Conservation (phyloP, 495 filamentous ascomycete genomes). For the Tuber brumale region DNA sequence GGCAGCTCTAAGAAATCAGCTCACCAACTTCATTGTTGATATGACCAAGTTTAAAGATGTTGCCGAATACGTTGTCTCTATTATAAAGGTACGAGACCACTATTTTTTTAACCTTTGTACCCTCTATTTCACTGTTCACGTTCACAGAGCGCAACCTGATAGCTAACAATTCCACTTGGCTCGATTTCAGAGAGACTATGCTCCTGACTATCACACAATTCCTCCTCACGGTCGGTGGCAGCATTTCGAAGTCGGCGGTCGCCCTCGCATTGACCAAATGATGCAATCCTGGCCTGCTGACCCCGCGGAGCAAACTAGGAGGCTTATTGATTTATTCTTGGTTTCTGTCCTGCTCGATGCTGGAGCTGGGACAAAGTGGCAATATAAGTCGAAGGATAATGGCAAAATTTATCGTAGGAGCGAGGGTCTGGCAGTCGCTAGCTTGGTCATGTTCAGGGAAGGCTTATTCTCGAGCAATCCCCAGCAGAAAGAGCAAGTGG, state of each 20-base stretch:
- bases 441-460: slow-evolving; percentile 94
- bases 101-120: background rate
- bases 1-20: slow-evolving; percentile 69
- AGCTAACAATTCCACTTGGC: slow-evolving; percentile 10
- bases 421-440: slow-evolving; percentile 88
- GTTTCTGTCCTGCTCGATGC: slow-evolving; percentile 88
- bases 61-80: slow-evolving; percentile 84
- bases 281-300: slow-evolving; percentile 62
- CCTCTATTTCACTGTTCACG: background rate
- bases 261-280: slow-evolving; percentile 67
- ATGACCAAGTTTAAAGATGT: slow-evolving; percentile 80
- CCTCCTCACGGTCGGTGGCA: slow-evolving; percentile 84
- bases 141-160: background rate
- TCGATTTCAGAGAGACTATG: slow-evolving; percentile 68
- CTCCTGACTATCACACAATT: slow-evolving; percentile 75
- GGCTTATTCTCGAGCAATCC: slow-evolving; percentile 85
- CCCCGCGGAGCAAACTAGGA: slow-evolving; percentile 63
- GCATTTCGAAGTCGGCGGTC: slow-evolving; percentile 79
- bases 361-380: slow-evolving; percentile 76
- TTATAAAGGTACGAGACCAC: slow-evolving; percentile 72
- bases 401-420: slow-evolving; percentile 76
- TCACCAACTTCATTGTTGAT: slow-evolving; percentile 89
- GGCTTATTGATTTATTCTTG: slow-evolving; percentile 77
- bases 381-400: slow-evolving; percentile 84
- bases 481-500: slow-evolving; percentile 78